phyloP scores from a whole-genome alignment of 495 filamentous ascomycete species.

The Podospora tetraspora region DNA sequence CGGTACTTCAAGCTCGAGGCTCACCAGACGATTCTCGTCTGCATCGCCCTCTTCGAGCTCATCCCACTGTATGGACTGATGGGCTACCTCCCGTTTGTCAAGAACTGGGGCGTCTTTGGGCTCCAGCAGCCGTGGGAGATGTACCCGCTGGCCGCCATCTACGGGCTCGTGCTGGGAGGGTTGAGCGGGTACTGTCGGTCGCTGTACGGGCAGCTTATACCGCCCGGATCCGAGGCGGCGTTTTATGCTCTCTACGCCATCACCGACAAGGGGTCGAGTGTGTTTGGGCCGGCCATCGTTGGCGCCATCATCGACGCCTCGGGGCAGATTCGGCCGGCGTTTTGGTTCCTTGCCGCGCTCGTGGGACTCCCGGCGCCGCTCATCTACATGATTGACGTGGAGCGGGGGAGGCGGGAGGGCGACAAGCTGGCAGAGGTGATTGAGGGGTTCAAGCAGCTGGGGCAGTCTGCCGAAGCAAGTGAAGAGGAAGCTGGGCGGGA shows the following conservation, averaged over 20 bases:
- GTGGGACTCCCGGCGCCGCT: slow-evolving; percentile 78
- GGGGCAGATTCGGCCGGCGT: slow-evolving; percentile 87
- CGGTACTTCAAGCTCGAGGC: slow-evolving; percentile 58
- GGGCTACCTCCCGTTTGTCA: slow-evolving; percentile 80
- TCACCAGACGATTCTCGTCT: slow-evolving; percentile 83
- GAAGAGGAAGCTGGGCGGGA: slow-evolving; percentile 8
- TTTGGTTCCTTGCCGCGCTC: slow-evolving; percentile 82
- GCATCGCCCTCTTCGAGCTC: slow-evolving; percentile 82
- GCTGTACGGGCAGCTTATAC: slow-evolving; percentile 86
- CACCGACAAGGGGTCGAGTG: slow-evolving; percentile 91
- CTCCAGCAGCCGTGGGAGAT: slow-evolving; percentile 95
- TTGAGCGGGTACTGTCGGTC: slow-evolving; percentile 91
- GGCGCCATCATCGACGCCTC: slow-evolving; percentile 84
- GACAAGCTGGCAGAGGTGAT: slow-evolving; percentile 63
- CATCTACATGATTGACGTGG: slow-evolving; percentile 83
- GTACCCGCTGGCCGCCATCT: slow-evolving; percentile 86
- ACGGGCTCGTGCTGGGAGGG: slow-evolving; percentile 89
- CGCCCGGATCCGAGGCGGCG: slow-evolving; percentile 87
- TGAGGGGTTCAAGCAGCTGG: slow-evolving; percentile 45
- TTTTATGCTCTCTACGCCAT: slow-evolving; percentile 97
- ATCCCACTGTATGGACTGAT: slow-evolving; percentile 89
- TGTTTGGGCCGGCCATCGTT: slow-evolving; percentile 93
- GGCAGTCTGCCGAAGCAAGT: neutral
- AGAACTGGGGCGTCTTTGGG: slow-evolving; percentile 68
- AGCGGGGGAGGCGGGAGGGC: slow-evolving; percentile 77